Conservation (phyloP, 495 filamentous ascomycete species). For the Penicilliopsis zonata region DNA sequence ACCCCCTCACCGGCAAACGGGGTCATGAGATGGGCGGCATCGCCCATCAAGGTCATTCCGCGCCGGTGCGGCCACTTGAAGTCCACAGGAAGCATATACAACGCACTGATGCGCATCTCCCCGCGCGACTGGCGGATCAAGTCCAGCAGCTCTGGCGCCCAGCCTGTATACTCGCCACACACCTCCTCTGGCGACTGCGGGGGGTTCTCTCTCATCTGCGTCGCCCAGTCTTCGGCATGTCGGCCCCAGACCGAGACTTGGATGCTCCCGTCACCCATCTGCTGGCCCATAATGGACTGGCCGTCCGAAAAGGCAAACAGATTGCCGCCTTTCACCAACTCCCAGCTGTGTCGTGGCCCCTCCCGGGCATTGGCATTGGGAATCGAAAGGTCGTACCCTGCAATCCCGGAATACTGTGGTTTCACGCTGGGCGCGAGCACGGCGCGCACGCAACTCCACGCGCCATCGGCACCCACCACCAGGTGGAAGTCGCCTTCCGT, state of each 20-base stretch:
- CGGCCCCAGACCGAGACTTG: not conserved
- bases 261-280: slow-evolving; percentile 9
- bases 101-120: no score
- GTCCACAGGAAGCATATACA: no score
- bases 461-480: slow-evolving; percentile 52
- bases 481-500: no score
- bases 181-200: not conserved
- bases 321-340: no score
- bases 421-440: slow-evolving; percentile 30
- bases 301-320: slow-evolving; percentile 9
- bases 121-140: not conserved
- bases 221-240: no score
- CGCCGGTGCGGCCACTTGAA: no score
- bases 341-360: no score
- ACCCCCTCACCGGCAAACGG: no score
- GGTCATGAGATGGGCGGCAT: no score
- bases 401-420: slow-evolving; percentile 39
- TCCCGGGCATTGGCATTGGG: slow-evolving; percentile 7
- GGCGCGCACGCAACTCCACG: slow-evolving; percentile 41
- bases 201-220: not conserved
- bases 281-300: slow-evolving; percentile 7
- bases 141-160: not conserved
- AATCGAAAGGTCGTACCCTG: slow-evolving; percentile 5
- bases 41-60: no score
- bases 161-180: not conserved